Base-by-base conservation (phyloP, 352 stramenopile genomes). In the Globisporangium heterothallicum region DNA sequence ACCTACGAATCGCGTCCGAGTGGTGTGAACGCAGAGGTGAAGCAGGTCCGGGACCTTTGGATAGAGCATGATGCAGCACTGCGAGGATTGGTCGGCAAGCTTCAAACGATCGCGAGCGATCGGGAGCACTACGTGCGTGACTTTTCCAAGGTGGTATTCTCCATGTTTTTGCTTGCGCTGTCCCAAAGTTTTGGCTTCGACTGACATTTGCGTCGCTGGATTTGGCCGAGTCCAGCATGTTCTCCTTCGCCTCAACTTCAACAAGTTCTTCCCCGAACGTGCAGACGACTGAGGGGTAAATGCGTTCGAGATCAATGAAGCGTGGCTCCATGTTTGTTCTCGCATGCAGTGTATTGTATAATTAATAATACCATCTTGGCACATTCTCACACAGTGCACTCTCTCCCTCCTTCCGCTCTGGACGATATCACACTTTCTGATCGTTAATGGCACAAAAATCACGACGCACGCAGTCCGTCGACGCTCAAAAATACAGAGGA, bases 401-500 rank as follows among this genome's bases (percentile, higher is more conserved):
- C 9, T 1, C 27, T 24, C 13, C 7, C 41, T 44, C 7, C 30
- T 8, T 38, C 32, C n/a, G 14, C 4, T 38, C 12, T 38, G n/a
- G n/a, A n/a, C n/a, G n/a, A n/a, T n/a, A n/a, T n/a, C n/a, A n/a
- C n/a, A n/a, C n/a, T n/a, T n/a, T n/a, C n/a, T n/a, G n/a, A n/a
- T n/a, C n/a, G n/a, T n/a, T n/a, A n/a, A n/a, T n/a, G n/a, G n/a
- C n/a, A n/a, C n/a, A n/a, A n/a, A n/a, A n/a, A n/a, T n/a, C n/a
- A n/a, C n/a, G n/a, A n/a, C n/a, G n/a, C n/a, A n/a, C n/a, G n/a
- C n/a, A n/a, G n/a, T 32, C 34, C 26, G 35, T 38, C 21, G 18
- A 13, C 35, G 40, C 44, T 84, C 61, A 93, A 53, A 93, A 88
- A 58, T 74, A 93, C 16, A 93, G 62, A n/a, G 58, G 68, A 63